Base-by-base conservation (phyloP, 176 grass and related monocot species). In the Typha latifolia region DNA sequence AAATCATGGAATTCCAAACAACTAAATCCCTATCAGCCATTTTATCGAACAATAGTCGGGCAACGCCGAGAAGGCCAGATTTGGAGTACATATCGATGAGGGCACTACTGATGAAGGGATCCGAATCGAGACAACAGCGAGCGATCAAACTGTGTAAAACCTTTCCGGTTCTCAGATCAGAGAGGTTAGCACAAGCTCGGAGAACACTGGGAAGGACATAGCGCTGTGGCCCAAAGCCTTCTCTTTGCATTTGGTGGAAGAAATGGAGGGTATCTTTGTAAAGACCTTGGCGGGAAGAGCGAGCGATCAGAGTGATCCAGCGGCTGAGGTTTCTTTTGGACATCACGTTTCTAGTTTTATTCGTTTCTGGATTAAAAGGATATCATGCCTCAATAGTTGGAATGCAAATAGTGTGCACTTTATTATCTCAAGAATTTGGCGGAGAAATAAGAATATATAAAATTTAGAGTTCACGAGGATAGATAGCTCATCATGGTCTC, bases 1-100 rank as follows among this genome's bases (percentile, higher is more conserved):
- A 75, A 49, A 91, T 57, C 57, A 87, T 69, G 67, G 84, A 70
- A 37, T 91, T 91, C 88, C 81, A 91, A 48, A 81, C 64, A 27
- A 87, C 78, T 20, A 84, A 66, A 78, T 91, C 88, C 48, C 23
- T 32, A 2, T 4, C 3, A 10, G 16, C 49, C 78, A 71, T 84
- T 76, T 73, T 77, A 13, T 87, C 88, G 64, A 91, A 91, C 81
- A 91, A 73, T 66, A 27, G 73, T 15, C 84, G 84, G 61, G 88
- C 88, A 62, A 69, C 49, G 11, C 29, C 12, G 12, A 87, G 32
- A 14, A 72, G 71, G 13, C 75, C 70, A 23, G 84, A 84, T 62
- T 87, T 91, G 13, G 67, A 79, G 68, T 87, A 87, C 88, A 91
- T 84, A 51, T 87, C 64, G 32, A 87, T 82, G 24, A 91, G 64